Conservation (phyloP, 345 rosid species). For the Citrus inodora region DNA sequence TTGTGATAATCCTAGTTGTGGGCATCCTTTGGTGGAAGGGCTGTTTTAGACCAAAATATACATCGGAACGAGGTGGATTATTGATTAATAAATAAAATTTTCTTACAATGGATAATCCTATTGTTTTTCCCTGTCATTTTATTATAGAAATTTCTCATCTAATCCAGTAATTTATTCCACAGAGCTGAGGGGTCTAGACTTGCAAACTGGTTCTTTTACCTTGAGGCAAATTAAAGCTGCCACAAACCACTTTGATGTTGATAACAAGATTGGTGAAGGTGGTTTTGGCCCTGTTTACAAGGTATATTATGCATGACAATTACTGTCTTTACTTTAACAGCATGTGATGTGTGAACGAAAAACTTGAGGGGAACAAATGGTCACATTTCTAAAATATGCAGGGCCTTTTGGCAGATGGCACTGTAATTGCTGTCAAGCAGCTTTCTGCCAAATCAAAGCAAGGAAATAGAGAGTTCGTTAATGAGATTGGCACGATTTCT, state of each 20-base stretch:
- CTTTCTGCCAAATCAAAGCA: conserved; percentile 69
- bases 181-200: conserved; percentile 26
- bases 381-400: conserved; percentile 15
- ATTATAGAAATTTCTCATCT: not conserved
- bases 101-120: not conserved
- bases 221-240: conserved; percentile 27
- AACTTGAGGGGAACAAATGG: no score
- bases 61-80: conserved; percentile 31
- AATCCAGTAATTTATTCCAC: not conserved
- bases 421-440: conserved; percentile 54
- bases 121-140: not conserved
- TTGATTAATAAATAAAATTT: not conserved
- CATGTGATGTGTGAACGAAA: not conserved
- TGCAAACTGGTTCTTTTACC: conserved; percentile 24
- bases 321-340: not conserved
- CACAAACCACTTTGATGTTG: conserved; percentile 25
- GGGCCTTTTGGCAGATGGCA: conserved; percentile 56
- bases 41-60: conserved; percentile 28
- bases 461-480: conserved; percentile 65
- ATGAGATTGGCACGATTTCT: conserved; percentile 56
- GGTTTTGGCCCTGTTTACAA: conserved; percentile 36
- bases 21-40: conserved; percentile 52
- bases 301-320: not conserved
- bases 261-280: conserved; percentile 37
- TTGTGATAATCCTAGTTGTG: conserved; percentile 29